Percentiles rank a stretch among this genome's conserved stretches.
Conservation (phyloP, 2,329 filamentous ascomycete species). For the Zymoseptoria tritici region DNA sequence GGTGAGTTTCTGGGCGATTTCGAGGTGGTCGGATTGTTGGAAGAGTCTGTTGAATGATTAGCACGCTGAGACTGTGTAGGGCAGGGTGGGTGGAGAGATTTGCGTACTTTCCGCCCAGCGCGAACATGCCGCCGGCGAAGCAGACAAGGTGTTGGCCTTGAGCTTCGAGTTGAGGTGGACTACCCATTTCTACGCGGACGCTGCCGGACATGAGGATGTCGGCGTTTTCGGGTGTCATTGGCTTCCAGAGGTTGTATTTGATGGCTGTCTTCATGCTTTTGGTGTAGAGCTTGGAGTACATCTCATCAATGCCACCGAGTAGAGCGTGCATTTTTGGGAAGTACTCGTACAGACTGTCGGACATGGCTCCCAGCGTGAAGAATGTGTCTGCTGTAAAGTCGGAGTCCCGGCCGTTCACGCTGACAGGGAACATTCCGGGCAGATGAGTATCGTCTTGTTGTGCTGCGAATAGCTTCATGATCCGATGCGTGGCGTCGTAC, state of each 20-base stretch:
- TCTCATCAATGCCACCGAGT: slow-evolving; percentile 38
- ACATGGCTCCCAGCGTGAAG: slow-evolving; percentile 33
- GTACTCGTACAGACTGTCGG: slow-evolving; percentile 34
- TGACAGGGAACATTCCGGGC: slow-evolving; percentile 43
- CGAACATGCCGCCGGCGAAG: slow-evolving; percentile 57
- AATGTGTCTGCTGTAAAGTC: slow-evolving; percentile 36
- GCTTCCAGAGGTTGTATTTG: slow-evolving; percentile 42
- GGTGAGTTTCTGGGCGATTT: slow-evolving; percentile 50
- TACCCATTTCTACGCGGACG: slow-evolving; percentile 28
- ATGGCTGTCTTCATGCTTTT: slow-evolving; percentile 37
- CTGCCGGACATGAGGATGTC: slow-evolving; percentile 43
- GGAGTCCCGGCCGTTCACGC: slow-evolving; percentile 34
- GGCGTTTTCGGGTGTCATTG: slow-evolving; percentile 40
- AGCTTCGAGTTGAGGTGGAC: slow-evolving; percentile 34
- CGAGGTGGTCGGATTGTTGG: slow-evolving; percentile 46
- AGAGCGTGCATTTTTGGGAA: slow-evolving; percentile 43
- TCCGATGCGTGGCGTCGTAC: slow-evolving; percentile 40
- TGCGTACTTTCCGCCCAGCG: slow-evolving; percentile 44
- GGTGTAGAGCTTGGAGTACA: slow-evolving; percentile 52
- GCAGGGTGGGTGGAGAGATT: background rate
- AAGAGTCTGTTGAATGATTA: slow-evolving; percentile 37
- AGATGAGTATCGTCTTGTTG: slow-evolving; percentile 38
- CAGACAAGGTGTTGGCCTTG: slow-evolving; percentile 53
- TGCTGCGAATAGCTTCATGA: slow-evolving; percentile 35
- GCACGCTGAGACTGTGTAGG: background rate